Evolutionary conservation across 169 alveolate species (phyloP), one percentile per base, ranked within the genome.

Genomic region (Plasmodium sp.): DNA sequence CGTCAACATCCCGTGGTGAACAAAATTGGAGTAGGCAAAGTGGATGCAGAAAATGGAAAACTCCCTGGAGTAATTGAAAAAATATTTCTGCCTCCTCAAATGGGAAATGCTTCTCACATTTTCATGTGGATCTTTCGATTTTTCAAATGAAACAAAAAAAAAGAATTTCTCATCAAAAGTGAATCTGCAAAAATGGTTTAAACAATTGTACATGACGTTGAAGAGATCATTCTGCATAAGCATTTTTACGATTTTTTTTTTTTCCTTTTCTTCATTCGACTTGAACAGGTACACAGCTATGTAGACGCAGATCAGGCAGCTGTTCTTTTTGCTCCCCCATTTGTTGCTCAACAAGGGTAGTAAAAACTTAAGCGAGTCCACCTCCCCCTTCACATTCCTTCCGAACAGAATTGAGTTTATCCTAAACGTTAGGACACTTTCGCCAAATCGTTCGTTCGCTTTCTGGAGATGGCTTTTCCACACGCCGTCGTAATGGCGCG

Each of bases 241-340:
- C 18, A 54, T 5, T 7, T 71, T 54, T 27, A 86, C 58, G 10
- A 86, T 18, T 48, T 75, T 56, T 14, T 16, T 85, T 71, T 86
- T 86, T 22, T 56, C 79, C 33, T 77, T 34, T 33, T 86, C 93
- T 31, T 75, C 67, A 16, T 79, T 75, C 43, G 18, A 33, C 45
- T 75, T 48, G 33, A 27, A 77, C 34, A 86, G 71, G 72, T 86
- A 86, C n/a, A 86, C 48, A 75, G 83, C 67, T 48, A 86, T 77
- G n/a, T 86, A 86, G 10, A 75, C 93, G 45, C 93, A 86, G 22
- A 86, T 86, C 36, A 86, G 67, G 18, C 93, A 86, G 18, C 48
- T 86, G 12, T 54, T 41, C 34, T 56, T 75, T 77, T 77, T 86
- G 39, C 73, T n/a, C 6, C 56, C 36, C 27, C 33, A 86, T 31